A percentile compares a stretch with the other conserved stretches of the same genome.
phyloP scores from a whole-genome alignment of 2,329 filamentous ascomycete species.

The Diaporthe sp. region DNA sequence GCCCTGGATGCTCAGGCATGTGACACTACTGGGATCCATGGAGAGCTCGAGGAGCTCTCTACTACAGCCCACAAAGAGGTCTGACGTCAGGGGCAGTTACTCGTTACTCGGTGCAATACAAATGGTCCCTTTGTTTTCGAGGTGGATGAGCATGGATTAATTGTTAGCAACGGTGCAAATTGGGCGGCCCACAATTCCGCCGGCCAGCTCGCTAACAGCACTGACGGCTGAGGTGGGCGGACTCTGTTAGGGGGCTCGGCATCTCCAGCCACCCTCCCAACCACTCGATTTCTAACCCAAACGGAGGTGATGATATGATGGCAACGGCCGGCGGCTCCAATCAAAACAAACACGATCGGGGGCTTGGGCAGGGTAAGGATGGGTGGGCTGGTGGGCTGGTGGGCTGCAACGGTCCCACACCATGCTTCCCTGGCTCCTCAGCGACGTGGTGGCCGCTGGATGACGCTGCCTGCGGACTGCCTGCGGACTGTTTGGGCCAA shows the following conservation, averaged over 20 bases:
- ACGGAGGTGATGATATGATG: conserved; percentile 7
- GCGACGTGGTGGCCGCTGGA: conserved; percentile 13
- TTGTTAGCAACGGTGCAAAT: not conserved
- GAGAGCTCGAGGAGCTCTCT: not conserved
- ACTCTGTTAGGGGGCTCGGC: not conserved
- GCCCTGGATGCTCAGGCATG: not conserved
- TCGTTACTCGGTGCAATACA: no score
- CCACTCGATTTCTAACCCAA: conserved; percentile 15
- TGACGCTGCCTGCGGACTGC: conserved; percentile 23
- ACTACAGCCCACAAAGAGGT: not conserved
- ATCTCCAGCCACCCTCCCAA: conserved; percentile 9
- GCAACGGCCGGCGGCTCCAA: conserved; percentile 24
- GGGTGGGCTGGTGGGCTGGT: no score
- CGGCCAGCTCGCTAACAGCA: not conserved
- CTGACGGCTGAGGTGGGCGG: not conserved
- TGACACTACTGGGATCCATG: not conserved
- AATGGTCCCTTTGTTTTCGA: not conserved
- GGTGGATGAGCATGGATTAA: not conserved
- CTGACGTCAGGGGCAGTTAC: conserved; percentile 28
- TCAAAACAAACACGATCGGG: conserved; percentile 18
- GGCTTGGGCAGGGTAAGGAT: conserved; percentile 6
- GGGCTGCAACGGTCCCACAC: conserved; percentile 13
- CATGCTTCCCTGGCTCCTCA: conserved; percentile 9
- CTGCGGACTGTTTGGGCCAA: not conserved
- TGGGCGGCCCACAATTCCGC: not conserved